Evolutionary conservation across 352 stramenopile genomes (phyloP).

Genomic region (Phytophthora podocarpi): DNA sequence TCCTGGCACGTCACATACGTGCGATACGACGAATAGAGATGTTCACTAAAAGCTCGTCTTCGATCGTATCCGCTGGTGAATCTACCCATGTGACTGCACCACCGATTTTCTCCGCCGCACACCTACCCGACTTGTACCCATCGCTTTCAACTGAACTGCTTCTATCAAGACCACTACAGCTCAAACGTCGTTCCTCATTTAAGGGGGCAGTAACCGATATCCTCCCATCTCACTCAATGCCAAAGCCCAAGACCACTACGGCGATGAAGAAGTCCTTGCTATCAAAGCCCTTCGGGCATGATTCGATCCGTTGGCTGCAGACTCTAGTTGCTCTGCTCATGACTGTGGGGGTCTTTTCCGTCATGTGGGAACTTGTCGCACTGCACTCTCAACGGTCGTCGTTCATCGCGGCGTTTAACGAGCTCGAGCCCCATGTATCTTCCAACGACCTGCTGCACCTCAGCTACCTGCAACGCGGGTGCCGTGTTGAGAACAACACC

Average conservation of each 20-base stretch:
- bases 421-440: constrained; percentile 9
- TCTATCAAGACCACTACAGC: background rate
- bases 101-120: no score
- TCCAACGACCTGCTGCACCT: constrained; percentile 49
- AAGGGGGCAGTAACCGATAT: no score
- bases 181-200: background rate
- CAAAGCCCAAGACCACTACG: no score
- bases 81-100: no score
- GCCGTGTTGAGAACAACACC: constrained; percentile 34
- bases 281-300: constrained; percentile 2
- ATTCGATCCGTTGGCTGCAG: constrained; percentile 24
- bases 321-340: constrained; percentile 22
- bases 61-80: no score
- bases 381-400: constrained; percentile 19
- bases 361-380: constrained; percentile 24
- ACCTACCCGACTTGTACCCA: background rate
- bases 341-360: constrained; percentile 15
- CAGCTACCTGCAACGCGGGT: constrained; percentile 36
- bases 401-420: constrained; percentile 20
- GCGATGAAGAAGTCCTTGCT: constrained; percentile 11
- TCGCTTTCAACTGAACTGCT: no score
- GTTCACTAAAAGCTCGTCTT: no score
- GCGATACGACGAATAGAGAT: no score
- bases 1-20: no score
- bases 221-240: background rate